A percentile compares a stretch with the other conserved stretches of the same genome.
Conservation (phyloP, 192 early-diverging fungal species). For the Ramicandelaber brevisporus region DNA sequence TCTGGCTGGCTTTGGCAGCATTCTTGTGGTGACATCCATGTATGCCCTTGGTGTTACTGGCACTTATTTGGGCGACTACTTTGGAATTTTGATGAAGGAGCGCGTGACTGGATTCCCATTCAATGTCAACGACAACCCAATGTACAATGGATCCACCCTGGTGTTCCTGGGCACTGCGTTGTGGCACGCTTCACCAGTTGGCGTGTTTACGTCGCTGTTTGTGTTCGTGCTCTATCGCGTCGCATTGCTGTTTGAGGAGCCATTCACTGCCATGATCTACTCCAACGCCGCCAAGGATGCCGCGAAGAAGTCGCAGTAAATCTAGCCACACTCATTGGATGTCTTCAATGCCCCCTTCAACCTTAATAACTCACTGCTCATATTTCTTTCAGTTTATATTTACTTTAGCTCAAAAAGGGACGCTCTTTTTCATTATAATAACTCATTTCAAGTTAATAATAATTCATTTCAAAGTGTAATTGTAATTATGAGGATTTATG, state of each 20-base stretch:
- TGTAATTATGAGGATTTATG: too few species aligned
- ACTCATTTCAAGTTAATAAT: too few species aligned
- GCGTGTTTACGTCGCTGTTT: slow-evolving; percentile 33
- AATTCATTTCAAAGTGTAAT: too few species aligned
- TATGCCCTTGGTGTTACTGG: slow-evolving; percentile 67
- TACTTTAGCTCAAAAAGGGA: too few species aligned
- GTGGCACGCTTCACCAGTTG: slow-evolving; percentile 45
- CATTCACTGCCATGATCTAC: slow-evolving; percentile 65
- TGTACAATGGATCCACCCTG: slow-evolving; percentile 79
- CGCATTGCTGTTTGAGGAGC: slow-evolving; percentile 56
- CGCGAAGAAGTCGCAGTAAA: background rate
- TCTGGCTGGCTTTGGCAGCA: slow-evolving; percentile 33
- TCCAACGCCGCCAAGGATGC: slow-evolving; percentile 17
- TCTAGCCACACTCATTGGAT: slow-evolving; percentile 6
- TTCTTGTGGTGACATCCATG: slow-evolving; percentile 62
- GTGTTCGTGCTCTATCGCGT: slow-evolving; percentile 51
- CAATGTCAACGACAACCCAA: slow-evolving; percentile 79
- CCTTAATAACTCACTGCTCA: background rate
- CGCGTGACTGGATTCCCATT: slow-evolving; percentile 78
- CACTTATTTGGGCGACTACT: slow-evolving; percentile 86
- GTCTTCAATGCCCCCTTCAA: slow-evolving; percentile 6
- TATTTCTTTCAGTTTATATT: background rate
- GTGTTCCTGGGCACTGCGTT: slow-evolving; percentile 61
- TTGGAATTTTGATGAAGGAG: slow-evolving; percentile 72
- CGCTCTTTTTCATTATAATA: too few species aligned